Evolutionary conservation across 805 yeast genomes (phyloP), one percentile per base, ranked within the genome.

Genomic region (Starmerella floricola): DNA sequence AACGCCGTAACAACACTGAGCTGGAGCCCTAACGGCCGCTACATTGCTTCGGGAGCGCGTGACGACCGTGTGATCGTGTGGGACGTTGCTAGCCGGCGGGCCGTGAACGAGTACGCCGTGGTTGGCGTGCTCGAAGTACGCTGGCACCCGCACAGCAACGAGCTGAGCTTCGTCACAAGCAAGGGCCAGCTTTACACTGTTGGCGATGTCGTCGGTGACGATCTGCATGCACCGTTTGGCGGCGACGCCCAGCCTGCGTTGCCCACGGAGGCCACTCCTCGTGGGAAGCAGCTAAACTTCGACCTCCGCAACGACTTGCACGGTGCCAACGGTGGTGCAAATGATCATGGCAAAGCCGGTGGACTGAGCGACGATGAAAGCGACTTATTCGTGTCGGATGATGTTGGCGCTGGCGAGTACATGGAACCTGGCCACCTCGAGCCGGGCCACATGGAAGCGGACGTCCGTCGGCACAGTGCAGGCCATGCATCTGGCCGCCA

Each of bases 1-100:
- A 52, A 60, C 4, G 55, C 57, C 6, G 58, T 77, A 12, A 66
- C 72, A 6, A 79, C 73, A 38, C 53, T 80, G 36, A 62, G 67
- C 40, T 71, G 82, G 65, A 76, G 82, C 16, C 76, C 82, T 11
- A 67, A 72, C 50, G 81, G 81, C 23, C 65, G 67, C 1, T 69
- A 64, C 47, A 41, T 85, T 2, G 88, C 87, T 0, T 76, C 72
- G 38, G 49, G 67, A n/a, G 51, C 36, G 16, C 40, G 44, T 18
- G 73, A 69, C 40, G 71, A 72, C 33, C 60, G 59, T 24, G 54
- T 80, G 11, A 59, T 71, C 11, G 55, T 87, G 4, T 79, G 83
- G 78, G 72, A 78, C 48, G 58, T 71, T 36, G n/a, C 54, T 59
- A 16, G 51, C 46, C 18, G 52, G 16, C 20, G 28, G 57, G 38